Percentiles rank a stretch among this genome's conserved stretches.
These are phyloP conservation scores for Phanerodontia chrysosporium DNA, from an alignment of 768 basidiomycete genomes.

Conservation along the genomic window DNA sequence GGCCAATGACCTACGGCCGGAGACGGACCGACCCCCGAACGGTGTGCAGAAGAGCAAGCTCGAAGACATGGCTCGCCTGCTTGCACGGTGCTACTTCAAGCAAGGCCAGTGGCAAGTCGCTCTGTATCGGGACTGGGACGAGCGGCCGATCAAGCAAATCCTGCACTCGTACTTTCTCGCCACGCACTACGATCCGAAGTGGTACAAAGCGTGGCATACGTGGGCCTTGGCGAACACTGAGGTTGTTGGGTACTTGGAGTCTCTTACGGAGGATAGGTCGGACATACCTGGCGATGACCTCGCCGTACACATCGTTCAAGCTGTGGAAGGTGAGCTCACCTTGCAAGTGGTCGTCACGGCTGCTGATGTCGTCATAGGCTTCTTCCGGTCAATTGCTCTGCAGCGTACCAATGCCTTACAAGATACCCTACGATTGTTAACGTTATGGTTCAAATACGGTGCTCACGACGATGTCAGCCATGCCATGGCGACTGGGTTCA, in stretches of 20 bases:
- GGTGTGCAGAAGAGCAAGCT: constrained; percentile 48
- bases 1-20: constrained; percentile 66
- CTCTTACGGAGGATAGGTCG: constrained; percentile 49
- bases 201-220: constrained; percentile 99
- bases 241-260: constrained; percentile 80
- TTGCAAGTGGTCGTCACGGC: constrained; percentile 3
- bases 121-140: constrained; percentile 73
- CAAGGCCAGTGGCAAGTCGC: constrained; percentile 92
- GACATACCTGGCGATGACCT: constrained; percentile 63
- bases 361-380: constrained; percentile 44
- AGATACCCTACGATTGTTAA: constrained; percentile 90
- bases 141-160: constrained; percentile 81
- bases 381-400: constrained; percentile 92
- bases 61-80: constrained; percentile 70
- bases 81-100: constrained; percentile 97
- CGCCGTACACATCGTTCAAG: constrained; percentile 83
- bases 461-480: constrained; percentile 84
- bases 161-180: constrained; percentile 81
- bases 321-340: constrained; percentile 67
- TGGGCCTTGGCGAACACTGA: constrained; percentile 98
- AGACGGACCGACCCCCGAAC: constrained; percentile 48
- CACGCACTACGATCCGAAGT: constrained; percentile 87
- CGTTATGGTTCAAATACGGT: constrained; percentile 98
- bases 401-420: constrained; percentile 83
- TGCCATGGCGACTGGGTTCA: constrained; percentile 85